phyloP scores from a whole-genome alignment of 805 yeast genomes.

The Wickerhamomyces canadensis region DNA sequence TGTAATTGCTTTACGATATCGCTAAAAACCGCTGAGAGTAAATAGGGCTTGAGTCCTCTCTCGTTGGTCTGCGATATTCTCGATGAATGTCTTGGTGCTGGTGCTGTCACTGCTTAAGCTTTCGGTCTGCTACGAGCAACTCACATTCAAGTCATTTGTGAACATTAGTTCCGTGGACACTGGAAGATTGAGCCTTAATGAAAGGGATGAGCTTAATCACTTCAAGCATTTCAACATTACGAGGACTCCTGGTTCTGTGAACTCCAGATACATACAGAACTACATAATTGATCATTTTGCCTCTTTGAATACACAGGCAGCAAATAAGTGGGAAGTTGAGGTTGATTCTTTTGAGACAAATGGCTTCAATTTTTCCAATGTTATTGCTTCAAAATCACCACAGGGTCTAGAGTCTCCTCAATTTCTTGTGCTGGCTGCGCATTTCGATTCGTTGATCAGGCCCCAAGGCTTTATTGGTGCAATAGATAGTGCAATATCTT shows the following conservation, averaged over 20 bases:
- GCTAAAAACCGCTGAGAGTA: too few relatives aligned
- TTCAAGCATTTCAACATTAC: conserved; percentile 31
- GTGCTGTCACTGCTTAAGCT: neutral
- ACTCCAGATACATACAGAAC: conserved; percentile 31
- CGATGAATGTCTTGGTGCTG: too few relatives aligned
- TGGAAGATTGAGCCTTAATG: conserved; percentile 12
- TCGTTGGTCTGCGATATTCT: too few relatives aligned
- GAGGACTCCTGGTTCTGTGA: conserved; percentile 38
- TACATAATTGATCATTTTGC: conserved; percentile 32
- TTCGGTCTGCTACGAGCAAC: conserved; percentile 4
- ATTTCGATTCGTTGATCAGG: conserved; percentile 41
- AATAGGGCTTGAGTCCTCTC: neutral
- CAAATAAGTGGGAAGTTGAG: conserved; percentile 23
- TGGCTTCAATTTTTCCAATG: conserved; percentile 32
- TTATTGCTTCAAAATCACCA: conserved; percentile 27
- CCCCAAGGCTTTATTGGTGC: conserved; percentile 59
- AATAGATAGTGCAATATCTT: conserved; percentile 53
- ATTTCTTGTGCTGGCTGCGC: conserved; percentile 42
- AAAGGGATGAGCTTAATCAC: conserved; percentile 13
- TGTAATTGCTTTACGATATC: too few relatives aligned
- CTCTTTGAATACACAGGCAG: conserved; percentile 22
- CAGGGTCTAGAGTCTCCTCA: conserved; percentile 13
- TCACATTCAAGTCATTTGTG: conserved; percentile 3
- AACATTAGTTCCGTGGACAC: conserved; percentile 6
- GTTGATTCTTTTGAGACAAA: conserved; percentile 32